phyloP scores from a whole-genome alignment of 1,284 basidiomycete genomes.

The Sphaerobolus stellatus region DNA sequence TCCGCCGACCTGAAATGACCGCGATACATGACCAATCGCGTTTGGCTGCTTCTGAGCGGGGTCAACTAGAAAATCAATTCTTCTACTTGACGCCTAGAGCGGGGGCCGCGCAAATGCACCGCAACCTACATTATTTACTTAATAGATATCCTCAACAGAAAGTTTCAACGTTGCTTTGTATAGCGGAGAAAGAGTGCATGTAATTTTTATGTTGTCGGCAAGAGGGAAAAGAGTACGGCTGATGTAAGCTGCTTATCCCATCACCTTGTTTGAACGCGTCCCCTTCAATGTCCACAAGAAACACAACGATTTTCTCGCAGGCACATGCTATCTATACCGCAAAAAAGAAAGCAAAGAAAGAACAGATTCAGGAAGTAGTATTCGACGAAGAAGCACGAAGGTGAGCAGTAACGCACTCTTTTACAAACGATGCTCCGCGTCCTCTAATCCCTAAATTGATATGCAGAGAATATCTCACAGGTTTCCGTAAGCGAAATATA shows the following conservation, averaged over 20 bases:
- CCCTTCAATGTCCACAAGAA: constrained; percentile 33
- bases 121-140: too few relatives aligned
- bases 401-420: constrained; percentile 38
- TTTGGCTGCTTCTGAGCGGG: too few relatives aligned
- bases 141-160: too few relatives aligned
- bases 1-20: too few relatives aligned
- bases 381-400: constrained; percentile 77
- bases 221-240: not conserved
- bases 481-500: constrained; percentile 84
- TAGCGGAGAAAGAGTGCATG: too few relatives aligned
- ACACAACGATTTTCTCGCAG: constrained; percentile 56
- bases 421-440: constrained; percentile 3
- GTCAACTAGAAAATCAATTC: too few relatives aligned
- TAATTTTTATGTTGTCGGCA: too few relatives aligned
- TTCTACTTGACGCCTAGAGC: too few relatives aligned
- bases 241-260: not conserved
- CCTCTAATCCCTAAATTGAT: constrained; percentile 5
- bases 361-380: constrained; percentile 66
- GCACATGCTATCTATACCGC: constrained; percentile 59
- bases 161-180: too few relatives aligned
- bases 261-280: not conserved
- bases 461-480: constrained; percentile 76
- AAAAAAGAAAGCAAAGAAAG: constrained; percentile 55
- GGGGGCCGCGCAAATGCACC: too few relatives aligned
- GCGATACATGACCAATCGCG: too few relatives aligned